Base-by-base conservation (phyloP, 2,329 filamentous ascomycete species). In the Scleromitrula shiraiana region DNA sequence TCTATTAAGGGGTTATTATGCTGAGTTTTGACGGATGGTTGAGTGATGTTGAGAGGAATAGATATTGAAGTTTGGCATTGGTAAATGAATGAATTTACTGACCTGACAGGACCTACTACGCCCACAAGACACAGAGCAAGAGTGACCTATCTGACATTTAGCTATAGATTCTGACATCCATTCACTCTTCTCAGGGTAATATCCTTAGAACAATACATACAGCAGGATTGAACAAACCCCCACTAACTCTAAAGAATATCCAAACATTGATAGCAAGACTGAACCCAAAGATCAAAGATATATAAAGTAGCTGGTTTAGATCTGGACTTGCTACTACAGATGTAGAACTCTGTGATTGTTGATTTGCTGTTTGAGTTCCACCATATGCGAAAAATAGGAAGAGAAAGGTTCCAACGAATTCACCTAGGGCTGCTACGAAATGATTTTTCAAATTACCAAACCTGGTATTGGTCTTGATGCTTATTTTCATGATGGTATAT, bases 231-330 rank as follows among this genome's bases (percentile, higher is more conserved):
- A 75, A 75, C n/a, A 74, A 61, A 5, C 72, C 72, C 15, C 72
- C 73, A 0, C 67, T 70, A 24, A 76, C 66, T 22, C 73, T 68
- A 58, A 70, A 76, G 58, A 77, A 76, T 2, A 74, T 68, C 74
- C 74, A 77, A 5, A 72, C 71, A 53, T 76, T 77, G 51, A 73
- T 72, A 17, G 69, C 69, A 39, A 77, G 63, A 2, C 50, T 59
- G 51, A 59, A 65, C 12, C 62, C 64, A 35, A 65, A 66, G 7
- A 56, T 56, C 3, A 63, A 27, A 7, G 55, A 49, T 35, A 56
- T 56, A 52, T 66, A 69, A 8, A 69, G 60, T 33, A 19, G 15
- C n/a, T 33, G 24, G 17, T 40, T 37, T n/a, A 19, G 8, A 26
- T 12, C 22, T 19, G 30, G 23, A 37, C 20, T 44, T 35, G 29